Evolutionary conservation across 805 yeast species (phyloP), one percentile per base, ranked within the genome.

Genomic region (Tetrapisispora arboricola): DNA sequence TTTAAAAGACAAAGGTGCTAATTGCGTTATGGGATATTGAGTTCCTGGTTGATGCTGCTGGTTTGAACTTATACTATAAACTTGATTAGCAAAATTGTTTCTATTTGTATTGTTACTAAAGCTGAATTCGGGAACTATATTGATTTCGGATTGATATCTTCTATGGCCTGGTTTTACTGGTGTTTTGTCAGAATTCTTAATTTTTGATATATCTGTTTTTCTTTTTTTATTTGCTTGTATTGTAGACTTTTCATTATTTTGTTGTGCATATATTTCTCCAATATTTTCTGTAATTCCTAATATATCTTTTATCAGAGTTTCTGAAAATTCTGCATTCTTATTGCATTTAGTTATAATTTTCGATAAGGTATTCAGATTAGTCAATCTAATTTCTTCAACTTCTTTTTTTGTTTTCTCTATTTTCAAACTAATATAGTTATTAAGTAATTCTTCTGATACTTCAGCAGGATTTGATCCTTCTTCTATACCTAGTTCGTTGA

Each of bases 311-410:
- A 55, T 41, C 6, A 44, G 30, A 10, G 44, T 44, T n/a, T 40
- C 44, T 17, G 45, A 45, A 10, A 55, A 39, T 22, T 47, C 50
- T 15, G 46, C 49, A 25, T 43, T 48, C 4, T 42, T 31, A 4
- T 42, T 30, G 40, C 54, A 49, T 40, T 47, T 53, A 27, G 49
- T 52, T 15, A 55, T 39, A 18, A 55, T 43, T 6, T 37, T 31
- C 21, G 41, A 35, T 32, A 55, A 38, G 34, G 39, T 49, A n/a
- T 37, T 44, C 28, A 55, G 31, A 42, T 54, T 55, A 4, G 41
- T 32, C n/a, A 43, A 38, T 21, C 54, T 48, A 8, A 50, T 18
- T 36, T 46, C 43, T 35, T 55, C 58, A 2, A 53, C 35, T 31
- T 45, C 44, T 39, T 45, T 49, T 6, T 42, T 44, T 32, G 51